Base-by-base conservation (phyloP, 805 yeast species). In the Brettanomyces naardenensis region DNA sequence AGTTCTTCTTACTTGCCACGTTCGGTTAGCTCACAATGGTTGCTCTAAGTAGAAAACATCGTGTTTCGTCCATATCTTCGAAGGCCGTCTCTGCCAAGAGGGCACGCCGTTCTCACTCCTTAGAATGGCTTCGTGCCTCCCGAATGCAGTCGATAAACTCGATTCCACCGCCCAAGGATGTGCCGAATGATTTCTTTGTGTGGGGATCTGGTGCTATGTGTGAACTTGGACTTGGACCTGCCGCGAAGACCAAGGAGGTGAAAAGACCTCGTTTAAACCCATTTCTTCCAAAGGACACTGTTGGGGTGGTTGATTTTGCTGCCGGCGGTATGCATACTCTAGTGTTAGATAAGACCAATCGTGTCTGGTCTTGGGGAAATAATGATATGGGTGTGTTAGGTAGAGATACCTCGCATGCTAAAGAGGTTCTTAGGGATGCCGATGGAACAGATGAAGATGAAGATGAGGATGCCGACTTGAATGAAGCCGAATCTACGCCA, bases 141-240 rank as follows among this genome's bases (percentile, higher is more conserved):
- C 64, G 73, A 19, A 56, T 72, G 41, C 70, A 74, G 7, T 56
- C 66, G 22, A 59, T 75, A 44, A 75, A 74, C 51, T 52, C 47
- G 27, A 44, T 52, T 19, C 69, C 70, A 13, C 13, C 30, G 6
- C 39, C 44, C 1, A 72, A 66, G 45, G 47, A 66, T 2, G 62
- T 65, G 19, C 69, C 73, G 17, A 62, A 90, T 38, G 92, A 88
- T 53, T 68, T 92, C 3, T 90, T 84, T 56, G 94, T 86, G 27
- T 92, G 95, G 83, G 99, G 99, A 29, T 75, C 94, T 2, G 98
- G 98, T 2, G 80, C 95, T 1, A 90, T 92, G 92, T 88, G 97
- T 66, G 98, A 92, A 58, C 69, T 92, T 21, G 99, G 99, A 1
- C 67, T 92, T n/a, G 99, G 98, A 1, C 97, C 97, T 7, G 73